Conservation (phyloP, 495 filamentous ascomycete genomes). For the Pseudotulostoma volvatum region DNA sequence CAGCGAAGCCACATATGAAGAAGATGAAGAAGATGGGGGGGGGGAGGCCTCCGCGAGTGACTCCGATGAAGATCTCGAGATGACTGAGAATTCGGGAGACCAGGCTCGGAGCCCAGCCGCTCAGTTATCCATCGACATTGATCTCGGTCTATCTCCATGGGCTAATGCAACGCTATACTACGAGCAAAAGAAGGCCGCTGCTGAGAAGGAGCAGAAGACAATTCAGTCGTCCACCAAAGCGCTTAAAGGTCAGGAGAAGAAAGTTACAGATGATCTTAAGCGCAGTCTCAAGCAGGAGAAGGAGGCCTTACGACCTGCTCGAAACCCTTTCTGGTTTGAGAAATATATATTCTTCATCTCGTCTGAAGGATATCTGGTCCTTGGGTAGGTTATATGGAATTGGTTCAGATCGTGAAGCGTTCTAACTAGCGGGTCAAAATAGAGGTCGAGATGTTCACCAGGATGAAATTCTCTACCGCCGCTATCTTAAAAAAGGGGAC, state of each 20-base stretch:
- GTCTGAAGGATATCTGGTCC: conserved; percentile 84
- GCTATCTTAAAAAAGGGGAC: conserved; percentile 75
- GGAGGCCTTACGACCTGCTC: conserved; percentile 62
- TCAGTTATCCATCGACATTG: conserved; percentile 58
- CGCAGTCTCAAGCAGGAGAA: conserved; percentile 86
- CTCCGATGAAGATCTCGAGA: conserved; percentile 28
- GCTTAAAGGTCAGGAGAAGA: conserved; percentile 75
- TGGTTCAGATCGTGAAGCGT: too few relatives aligned
- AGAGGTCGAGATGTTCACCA: conserved; percentile 79
- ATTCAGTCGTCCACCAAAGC: conserved; percentile 66
- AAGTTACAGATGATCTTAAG: conserved; percentile 71
- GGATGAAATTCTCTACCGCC: conserved; percentile 75
- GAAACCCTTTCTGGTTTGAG: conserved; percentile 84
- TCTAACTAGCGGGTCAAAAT: too few relatives aligned
- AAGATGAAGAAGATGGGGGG: conserved; percentile 37
- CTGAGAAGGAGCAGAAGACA: conserved; percentile 75
- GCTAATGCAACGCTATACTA: conserved; percentile 86
- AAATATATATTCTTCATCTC: conserved; percentile 93
- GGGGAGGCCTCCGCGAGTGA: conserved; percentile 50
- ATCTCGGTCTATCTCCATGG: conserved; percentile 66
- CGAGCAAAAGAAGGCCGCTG: conserved; percentile 67
- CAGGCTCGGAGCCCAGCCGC: conserved; percentile 6
- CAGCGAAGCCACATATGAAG: conserved; percentile 45
- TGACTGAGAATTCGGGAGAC: conserved; percentile 16
- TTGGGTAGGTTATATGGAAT: conserved; percentile 29